Conservation (phyloP, 116 monocot species). For the Trichopus zeylanicus region DNA sequence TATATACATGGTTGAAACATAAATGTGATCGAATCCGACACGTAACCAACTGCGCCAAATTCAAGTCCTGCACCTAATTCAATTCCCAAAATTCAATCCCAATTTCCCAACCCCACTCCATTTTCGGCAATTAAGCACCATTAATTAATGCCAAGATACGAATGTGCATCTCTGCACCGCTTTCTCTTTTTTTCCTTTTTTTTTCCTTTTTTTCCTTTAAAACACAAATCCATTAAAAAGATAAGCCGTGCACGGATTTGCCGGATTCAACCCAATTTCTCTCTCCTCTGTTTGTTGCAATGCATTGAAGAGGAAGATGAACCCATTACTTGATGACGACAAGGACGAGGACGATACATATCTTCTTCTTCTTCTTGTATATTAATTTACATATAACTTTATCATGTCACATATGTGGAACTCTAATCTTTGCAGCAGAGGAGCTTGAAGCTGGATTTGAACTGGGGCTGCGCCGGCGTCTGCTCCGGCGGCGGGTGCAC, state of each 20-base stretch:
- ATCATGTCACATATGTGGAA: neutral
- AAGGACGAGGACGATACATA: neutral
- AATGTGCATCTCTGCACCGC: neutral
- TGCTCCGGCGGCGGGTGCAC: conserved; percentile 30
- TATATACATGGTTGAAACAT: neutral
- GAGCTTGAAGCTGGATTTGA: conserved; percentile 23
- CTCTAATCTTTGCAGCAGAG: conserved; percentile 43
- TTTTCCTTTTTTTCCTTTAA: neutral
- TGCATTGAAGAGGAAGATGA: neutral
- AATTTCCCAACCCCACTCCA: neutral
- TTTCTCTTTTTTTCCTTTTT: neutral
- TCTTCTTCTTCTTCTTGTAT: neutral
- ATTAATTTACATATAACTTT: neutral
- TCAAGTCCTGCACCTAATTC: neutral
- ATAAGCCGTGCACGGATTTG: no score
- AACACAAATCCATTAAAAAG: neutral
- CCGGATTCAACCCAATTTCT: no score
- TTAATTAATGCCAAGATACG: neutral
- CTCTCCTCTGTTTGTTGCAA: no score
- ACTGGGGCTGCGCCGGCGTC: neutral
- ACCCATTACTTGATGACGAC: neutral
- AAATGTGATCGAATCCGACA: neutral
- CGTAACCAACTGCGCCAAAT: neutral
- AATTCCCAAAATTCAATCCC: neutral
- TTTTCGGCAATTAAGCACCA: neutral